These are phyloP conservation scores for Aspergillus novoparasiticus DNA, from an alignment of 2,329 filamentous ascomycete genomes.

Conservation along the genomic window DNA sequence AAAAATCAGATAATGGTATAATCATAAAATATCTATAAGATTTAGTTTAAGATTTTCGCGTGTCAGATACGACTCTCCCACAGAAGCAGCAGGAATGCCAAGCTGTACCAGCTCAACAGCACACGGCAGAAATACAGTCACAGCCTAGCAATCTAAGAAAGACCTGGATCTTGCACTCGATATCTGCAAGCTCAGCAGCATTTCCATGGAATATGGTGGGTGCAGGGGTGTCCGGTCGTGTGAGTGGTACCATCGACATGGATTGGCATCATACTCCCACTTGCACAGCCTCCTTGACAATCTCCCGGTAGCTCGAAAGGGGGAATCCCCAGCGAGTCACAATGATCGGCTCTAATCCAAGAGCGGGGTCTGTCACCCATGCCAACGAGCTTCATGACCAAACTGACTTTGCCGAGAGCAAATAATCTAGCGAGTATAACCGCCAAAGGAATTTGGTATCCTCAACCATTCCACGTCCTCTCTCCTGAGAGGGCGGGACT, in stretches of 20 bases:
- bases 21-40: neutral
- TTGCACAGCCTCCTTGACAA: slow-evolving; percentile 11
- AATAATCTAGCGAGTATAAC: slow-evolving; percentile 1
- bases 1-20: neutral
- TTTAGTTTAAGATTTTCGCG: neutral
- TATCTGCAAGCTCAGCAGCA: slow-evolving; percentile 1
- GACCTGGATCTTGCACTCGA: neutral
- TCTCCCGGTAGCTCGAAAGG: slow-evolving; percentile 4
- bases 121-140: neutral
- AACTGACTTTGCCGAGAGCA: slow-evolving; percentile 3
- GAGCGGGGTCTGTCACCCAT: neutral
- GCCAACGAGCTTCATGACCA: neutral
- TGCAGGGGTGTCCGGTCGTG: neutral
- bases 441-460: neutral
- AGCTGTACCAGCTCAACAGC: neutral
- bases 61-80: neutral
- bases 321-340: slow-evolving; percentile 3
- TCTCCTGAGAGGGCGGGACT: neutral
- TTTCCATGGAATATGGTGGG: neutral
- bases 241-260: slow-evolving; percentile 2
- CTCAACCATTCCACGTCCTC: neutral
- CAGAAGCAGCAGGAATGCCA: neutral
- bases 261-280: neutral
- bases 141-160: neutral
- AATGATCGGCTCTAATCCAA: neutral